Percentiles rank a stretch among this genome's conserved stretches.
phyloP scores from a whole-genome alignment of 2,329 filamentous ascomycete species.

The Lasiodiplodia hormozganensis region DNA sequence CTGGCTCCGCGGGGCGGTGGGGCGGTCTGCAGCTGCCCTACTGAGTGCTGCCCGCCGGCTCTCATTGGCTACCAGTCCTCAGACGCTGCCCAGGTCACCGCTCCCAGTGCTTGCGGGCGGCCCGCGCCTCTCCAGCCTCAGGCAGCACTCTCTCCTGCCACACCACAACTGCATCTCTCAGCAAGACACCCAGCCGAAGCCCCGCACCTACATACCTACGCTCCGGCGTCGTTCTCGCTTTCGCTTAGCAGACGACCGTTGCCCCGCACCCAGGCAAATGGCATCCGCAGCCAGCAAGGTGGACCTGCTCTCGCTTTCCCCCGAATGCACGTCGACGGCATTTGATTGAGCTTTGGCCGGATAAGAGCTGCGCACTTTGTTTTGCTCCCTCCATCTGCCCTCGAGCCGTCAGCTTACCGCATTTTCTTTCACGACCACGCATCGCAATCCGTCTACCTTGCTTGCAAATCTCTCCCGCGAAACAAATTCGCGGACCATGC shows the following conservation, averaged over 20 bases:
- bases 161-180: constrained; percentile 1
- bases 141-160: constrained; percentile 13
- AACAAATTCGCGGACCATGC: background rate
- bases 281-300: background rate
- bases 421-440: background rate
- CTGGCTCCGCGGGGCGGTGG: background rate
- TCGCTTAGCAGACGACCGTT: background rate
- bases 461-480: background rate
- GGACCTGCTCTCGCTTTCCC: background rate
- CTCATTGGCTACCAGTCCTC: background rate
- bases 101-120: background rate
- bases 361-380: background rate
- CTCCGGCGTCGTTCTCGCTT: constrained; percentile 7
- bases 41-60: too few relatives aligned
- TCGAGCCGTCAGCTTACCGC: constrained; percentile 12
- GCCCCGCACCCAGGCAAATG: background rate
- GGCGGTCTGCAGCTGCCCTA: too few relatives aligned
- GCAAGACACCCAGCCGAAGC: background rate
- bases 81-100: constrained; percentile 7
- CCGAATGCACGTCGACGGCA: background rate
- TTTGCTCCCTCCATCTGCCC: background rate
- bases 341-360: background rate
- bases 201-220: constrained; percentile 3
- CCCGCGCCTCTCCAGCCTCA: constrained; percentile 13
- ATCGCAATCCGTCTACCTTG: background rate